Base-by-base conservation (phyloP, 2,329 filamentous ascomycete species). In the Lomentospora prolificans region DNA sequence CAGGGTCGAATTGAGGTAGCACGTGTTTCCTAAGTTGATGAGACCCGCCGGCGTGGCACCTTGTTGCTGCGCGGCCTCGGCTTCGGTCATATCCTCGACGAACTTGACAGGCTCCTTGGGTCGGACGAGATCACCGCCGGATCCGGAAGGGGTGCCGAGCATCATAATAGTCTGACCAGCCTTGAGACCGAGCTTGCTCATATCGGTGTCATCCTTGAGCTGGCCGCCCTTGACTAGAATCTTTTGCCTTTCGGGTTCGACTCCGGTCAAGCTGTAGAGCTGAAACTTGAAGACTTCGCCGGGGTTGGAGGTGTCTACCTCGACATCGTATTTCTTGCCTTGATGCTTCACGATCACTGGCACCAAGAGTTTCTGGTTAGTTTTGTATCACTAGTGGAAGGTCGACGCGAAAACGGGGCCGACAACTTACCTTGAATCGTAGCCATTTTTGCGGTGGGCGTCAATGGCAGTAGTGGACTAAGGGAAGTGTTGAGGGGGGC, bases 1-100 rank as follows among this genome's bases (percentile, higher is more conserved):
- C n/a, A 99, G 78, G 0, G 92, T 96, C 52, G 94, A 94, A 77
- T 99, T 99, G 65, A 97, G 84, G 69, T 99, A 99, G 75, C 94
- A 99, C 3, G 95, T 99, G 71, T 99, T 99, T 63, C 95, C 94
- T 59, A 96, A 76, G 66, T 99, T 99, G 68, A 87, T 81, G 59
- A 99, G 75, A 50, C 94, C 94, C 57, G 91, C 87, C 1, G 95
- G 94, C 50, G 81, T 92, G 51, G 91, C 91, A 57, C 89, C 90
- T 58, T 86, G 86, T 67, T 87, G 82, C 69, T 85, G 84, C 22
- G 94, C 92, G 54, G 85, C 82, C 70, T 97, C 92, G 28, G 90
- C 91, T 68, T 95, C 91, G 25, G 89, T 95, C 92, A 99, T 96
- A 69, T 99, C 94, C 72, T 99, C 94, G 60, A 95, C 73, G 64